Base-by-base conservation (phyloP, 768 basidiomycete species). In the Galerina marginata region DNA sequence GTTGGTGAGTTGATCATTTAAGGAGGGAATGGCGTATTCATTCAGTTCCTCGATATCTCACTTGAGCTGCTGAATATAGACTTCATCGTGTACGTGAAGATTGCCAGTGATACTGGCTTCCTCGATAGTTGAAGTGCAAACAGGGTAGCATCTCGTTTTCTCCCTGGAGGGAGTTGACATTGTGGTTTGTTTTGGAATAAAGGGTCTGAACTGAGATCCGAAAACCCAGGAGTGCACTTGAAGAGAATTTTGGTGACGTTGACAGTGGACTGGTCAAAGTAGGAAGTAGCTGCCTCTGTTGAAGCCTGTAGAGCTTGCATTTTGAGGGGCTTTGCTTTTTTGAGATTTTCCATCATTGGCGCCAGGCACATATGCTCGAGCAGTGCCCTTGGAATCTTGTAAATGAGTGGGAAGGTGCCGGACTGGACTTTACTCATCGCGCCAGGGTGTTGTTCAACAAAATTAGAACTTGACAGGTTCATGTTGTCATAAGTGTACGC, bases 381-480 rank as follows among this genome's bases (percentile, higher is more conserved):
- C 10, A 58, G 54, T 6, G 60, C 68, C 53, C 67, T 65, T 9
- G 25, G 61, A 6, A 75, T 59, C 14, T 58, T 38, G 56, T 77
- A 77, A 3, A 78, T 54, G 6, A 75, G 61, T 9, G 67, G 25
- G 49, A 75, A 72, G 0, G 75, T 77, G 2, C 76, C 75, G 1
- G 74, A 75, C 42, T 75, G 73, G 4, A 77, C 76, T 58, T 77
- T 78, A 26, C 59, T 64, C 12, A 68, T 66, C 2, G 68, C 65
- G 15, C 55, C 54, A 1, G 64, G 60, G 1, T 60, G 54, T 56
- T 77, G 72, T 58, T 78, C 73, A 15, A 75, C 63, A 46, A 63
- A 67, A 16, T 70, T 75, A 0, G 75, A 75, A 0, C 61, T 68
- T 1, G 59, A 67, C 23, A 73, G 50, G 44, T 75, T 72, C 48